Conservation (phyloP, 352 stramenopile species). For the Phytophthora podocarpi region DNA sequence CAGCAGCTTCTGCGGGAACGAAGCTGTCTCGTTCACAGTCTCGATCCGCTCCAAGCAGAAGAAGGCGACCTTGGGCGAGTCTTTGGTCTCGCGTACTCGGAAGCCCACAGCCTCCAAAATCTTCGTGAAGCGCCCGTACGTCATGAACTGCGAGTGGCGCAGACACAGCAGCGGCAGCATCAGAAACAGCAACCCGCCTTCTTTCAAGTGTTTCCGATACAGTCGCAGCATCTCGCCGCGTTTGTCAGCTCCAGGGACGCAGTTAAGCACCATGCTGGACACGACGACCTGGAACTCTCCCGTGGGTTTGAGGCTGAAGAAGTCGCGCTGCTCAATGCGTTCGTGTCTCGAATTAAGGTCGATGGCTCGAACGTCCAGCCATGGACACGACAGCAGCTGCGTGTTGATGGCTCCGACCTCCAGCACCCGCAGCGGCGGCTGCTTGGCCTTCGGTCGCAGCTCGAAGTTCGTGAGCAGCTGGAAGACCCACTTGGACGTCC, state of each 20-base stretch:
- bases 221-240: slow-evolving; percentile 81
- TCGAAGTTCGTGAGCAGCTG: slow-evolving; percentile 85
- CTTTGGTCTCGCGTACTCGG: slow-evolving; percentile 67
- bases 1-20: slow-evolving; percentile 59
- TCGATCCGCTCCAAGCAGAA: slow-evolving; percentile 74
- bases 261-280: slow-evolving; percentile 97
- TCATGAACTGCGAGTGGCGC: slow-evolving; percentile 80
- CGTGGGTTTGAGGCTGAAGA: slow-evolving; percentile 80
- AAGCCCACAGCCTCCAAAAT: slow-evolving; percentile 82
- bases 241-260: slow-evolving; percentile 89
- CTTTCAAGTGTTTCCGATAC: slow-evolving; percentile 62
- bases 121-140: slow-evolving; percentile 61
- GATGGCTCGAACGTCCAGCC: slow-evolving; percentile 93
- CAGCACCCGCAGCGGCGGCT: slow-evolving; percentile 58
- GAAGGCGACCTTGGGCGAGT: slow-evolving; percentile 83
- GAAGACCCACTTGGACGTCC: slow-evolving; percentile 96
- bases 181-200: slow-evolving; percentile 64
- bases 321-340: slow-evolving; percentile 92
- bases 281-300: slow-evolving; percentile 91
- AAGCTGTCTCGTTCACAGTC: slow-evolving; percentile 17
- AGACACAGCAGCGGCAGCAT: slow-evolving; percentile 83
- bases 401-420: slow-evolving; percentile 97
- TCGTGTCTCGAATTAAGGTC: slow-evolving; percentile 94
- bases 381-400: slow-evolving; percentile 94
- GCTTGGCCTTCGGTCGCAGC: slow-evolving; percentile 71